These are phyloP conservation scores for Hymenoscyphus repandus DNA, from an alignment of 2,329 filamentous ascomycete genomes.

Conservation along the genomic window DNA sequence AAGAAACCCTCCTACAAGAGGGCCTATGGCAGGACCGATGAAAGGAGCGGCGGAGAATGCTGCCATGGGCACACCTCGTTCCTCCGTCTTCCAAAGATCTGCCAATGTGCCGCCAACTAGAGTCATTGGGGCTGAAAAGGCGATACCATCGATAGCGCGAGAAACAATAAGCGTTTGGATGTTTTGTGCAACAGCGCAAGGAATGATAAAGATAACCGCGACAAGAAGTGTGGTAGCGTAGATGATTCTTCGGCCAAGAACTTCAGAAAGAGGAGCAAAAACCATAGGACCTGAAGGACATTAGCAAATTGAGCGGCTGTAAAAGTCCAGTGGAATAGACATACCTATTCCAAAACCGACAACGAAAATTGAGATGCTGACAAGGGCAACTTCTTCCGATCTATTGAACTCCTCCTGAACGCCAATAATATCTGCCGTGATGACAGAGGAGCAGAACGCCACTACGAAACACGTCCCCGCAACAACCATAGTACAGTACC, in stretches of 20 bases:
- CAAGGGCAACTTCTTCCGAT: conserved; percentile 65
- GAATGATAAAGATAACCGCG: conserved; percentile 75
- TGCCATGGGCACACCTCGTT: conserved; percentile 82
- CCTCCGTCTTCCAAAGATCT: conserved; percentile 79
- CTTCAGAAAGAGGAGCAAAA: conserved; percentile 74
- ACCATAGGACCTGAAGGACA: conserved; percentile 60
- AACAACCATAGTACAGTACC: conserved; percentile 83
- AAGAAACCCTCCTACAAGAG: conserved; percentile 72
- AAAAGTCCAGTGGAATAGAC: conserved; percentile 18
- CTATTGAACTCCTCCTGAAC: conserved; percentile 60
- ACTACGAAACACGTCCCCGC: conserved; percentile 69
- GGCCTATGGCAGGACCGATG: conserved; percentile 72
- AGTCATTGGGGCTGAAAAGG: conserved; percentile 82
- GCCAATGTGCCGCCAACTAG: conserved; percentile 77
- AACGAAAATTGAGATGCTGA: conserved; percentile 73
- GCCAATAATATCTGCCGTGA: conserved; percentile 69
- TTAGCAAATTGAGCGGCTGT: conserved; percentile 5
- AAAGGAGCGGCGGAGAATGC: conserved; percentile 80
- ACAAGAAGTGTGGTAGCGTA: conserved; percentile 46
- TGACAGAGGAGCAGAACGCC: conserved; percentile 61
- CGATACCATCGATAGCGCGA: conserved; percentile 74
- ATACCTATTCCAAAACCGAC: conserved; percentile 73
- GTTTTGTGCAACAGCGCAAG: conserved; percentile 71
- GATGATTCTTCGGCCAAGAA: conserved; percentile 66
- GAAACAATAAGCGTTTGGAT: conserved; percentile 72